Evolutionary conservation across 1,284 basidiomycete species (phyloP), one percentile per base, ranked within the genome.

Genomic region (Ceraceosorus guamensis): DNA sequence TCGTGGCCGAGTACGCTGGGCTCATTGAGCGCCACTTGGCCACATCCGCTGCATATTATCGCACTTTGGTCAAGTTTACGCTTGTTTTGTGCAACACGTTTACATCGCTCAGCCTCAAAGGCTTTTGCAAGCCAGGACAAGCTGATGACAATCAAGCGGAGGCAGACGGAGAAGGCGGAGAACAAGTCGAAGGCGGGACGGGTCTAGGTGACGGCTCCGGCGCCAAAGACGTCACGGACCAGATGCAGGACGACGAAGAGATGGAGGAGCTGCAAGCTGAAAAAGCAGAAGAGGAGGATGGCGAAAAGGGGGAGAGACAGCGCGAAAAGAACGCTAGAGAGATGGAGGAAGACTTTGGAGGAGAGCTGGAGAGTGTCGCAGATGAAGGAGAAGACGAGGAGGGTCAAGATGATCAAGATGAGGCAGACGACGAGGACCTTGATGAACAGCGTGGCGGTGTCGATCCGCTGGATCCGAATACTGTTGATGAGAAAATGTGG

Each of bases 401-500:
- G 13, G 80, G 81, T 2, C 79, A 79, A 14, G 78, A 66, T 43
- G 60, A 69, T 6, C 63, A 81, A 1, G 78, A 80, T 0, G 81
- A 82, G 1, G 60, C 55, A 18, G 63, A 81, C 3, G 84, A 86
- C 44, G 73, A 77, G 16, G 81, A 82, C 46, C 82, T 83, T 16
- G 90, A 96, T 46, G 92, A 97, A 65, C 85, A 86, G 57, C 77
- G 93, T 31, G 91, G 85, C 32, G 83, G 92, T 59, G 80, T 96
- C 45, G 91, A 95, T 77, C 83, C 85, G 1, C 80, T 84, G n/a
- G 91, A 96, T 77, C 88, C 89, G 6, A 82, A 84, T 31, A 86
- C 87, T 0, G 84, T 96, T 8, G 93, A 98, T 72, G 93, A 98
- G 79, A 97, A 97, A 79, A 81, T 98, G 66, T 97, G 95, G 93